phyloP scores from a whole-genome alignment of 768 basidiomycete genomes.

The Megacollybia marginata region DNA sequence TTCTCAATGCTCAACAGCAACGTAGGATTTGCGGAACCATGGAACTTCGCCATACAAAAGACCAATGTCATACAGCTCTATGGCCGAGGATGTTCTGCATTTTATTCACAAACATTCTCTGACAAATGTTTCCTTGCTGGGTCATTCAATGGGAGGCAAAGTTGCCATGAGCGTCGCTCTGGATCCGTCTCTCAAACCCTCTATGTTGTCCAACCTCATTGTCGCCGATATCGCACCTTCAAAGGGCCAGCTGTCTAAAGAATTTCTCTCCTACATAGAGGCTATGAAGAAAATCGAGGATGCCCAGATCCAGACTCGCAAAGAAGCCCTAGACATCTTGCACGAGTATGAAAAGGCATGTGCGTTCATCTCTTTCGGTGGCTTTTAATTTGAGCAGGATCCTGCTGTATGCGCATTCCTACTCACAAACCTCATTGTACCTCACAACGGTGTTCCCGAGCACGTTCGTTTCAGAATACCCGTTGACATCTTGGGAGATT shows the following conservation, averaged over 20 bases:
- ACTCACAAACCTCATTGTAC: slow-evolving; percentile 67
- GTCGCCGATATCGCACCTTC: slow-evolving; percentile 81
- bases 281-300: slow-evolving; percentile 72
- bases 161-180: slow-evolving; percentile 69
- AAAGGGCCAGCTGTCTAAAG: slow-evolving; percentile 44
- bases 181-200: slow-evolving; percentile 28
- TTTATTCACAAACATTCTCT: slow-evolving; percentile 54
- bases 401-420: slow-evolving; percentile 72
- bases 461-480: slow-evolving; percentile 68
- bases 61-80: slow-evolving; percentile 68
- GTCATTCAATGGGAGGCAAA: slow-evolving; percentile 94
- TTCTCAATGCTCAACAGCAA: not conserved
- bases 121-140: slow-evolving; percentile 63
- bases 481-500: slow-evolving; percentile 50
- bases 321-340: slow-evolving; percentile 65
- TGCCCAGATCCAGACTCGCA: slow-evolving; percentile 47
- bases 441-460: slow-evolving; percentile 17
- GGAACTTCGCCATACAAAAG: slow-evolving; percentile 70
- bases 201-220: slow-evolving; percentile 49
- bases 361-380: slow-evolving; percentile 2
- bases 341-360: slow-evolving; percentile 54
- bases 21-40: slow-evolving; percentile 84
- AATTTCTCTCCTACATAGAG: slow-evolving; percentile 59
- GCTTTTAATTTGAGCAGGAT: slow-evolving; percentile 38
- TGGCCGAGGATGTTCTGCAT: slow-evolving; percentile 72